Base-by-base conservation (phyloP, 225 moss, liverwort and hornwort species). In the Pseudoscleropodium purum region DNA sequence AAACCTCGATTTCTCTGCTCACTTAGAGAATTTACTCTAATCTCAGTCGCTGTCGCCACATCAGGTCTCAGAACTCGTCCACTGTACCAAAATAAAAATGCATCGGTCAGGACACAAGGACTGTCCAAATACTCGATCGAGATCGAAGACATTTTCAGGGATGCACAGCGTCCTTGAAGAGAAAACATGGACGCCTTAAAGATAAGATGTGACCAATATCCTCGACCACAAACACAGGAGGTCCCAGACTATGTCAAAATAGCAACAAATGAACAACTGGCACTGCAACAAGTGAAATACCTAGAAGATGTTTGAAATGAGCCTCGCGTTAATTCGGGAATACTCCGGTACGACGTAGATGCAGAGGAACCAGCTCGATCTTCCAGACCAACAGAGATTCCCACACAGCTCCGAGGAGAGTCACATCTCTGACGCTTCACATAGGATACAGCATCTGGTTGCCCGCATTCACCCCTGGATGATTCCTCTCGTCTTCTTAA, bases 371-470 rank as follows among this genome's bases (percentile, higher is more conserved):
- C 73, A 43, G 79, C 51, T 84, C 88, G 86, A 66, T 90, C 92
- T 86, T 92, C 92, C 79, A 92, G 21, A 34, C 86, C 88, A 3
- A 90, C 73, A 72, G 88, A 86, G 27, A 90, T 88, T 67, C 81
- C 92, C 31, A 90, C 45, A 63, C 86, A 92, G 10, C 74, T 90
- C 79, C 90, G 88, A 7, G 92, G 86, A 59, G 92, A 84, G 90
- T 92, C 92, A 43, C 90, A 88, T 25, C 92, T 90, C 81, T 90
- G 92, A 25, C 90, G 90, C 84, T 92, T 90, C 65, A 90, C 86
- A 30, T 90, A 92, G 10, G 90, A 78, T 15, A 85, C 83, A 27
- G 72, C 92, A 85, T 90, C 92, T 41, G 84, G 86, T 87, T 89
- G 89, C 26, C 89, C 89, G 36, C 88, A 90, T 51, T 90, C 92